Conservation (phyloP, 1,284 basidiomycete genomes). For the Pascua sp. region DNA sequence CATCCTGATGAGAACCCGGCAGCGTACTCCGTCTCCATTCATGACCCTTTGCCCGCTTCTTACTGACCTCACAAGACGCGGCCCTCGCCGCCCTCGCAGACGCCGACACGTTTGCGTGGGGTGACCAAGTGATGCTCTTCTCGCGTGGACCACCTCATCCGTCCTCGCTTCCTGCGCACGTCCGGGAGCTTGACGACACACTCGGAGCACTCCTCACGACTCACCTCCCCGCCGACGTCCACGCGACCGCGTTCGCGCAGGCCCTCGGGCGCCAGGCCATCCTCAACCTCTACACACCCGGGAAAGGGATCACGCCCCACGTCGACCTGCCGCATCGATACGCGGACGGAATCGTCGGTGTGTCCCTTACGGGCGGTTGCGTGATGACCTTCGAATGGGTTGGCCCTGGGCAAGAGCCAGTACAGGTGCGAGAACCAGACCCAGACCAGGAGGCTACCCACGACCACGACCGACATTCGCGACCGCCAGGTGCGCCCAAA, state of each 20-base stretch:
- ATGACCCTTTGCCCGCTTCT: not conserved
- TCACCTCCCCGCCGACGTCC: constrained; percentile 5
- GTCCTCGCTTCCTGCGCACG: constrained; percentile 24
- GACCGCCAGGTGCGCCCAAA: not conserved
- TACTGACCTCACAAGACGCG: constrained; percentile 13
- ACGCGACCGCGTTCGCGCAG: constrained; percentile 25
- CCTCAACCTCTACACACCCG: constrained; percentile 51
- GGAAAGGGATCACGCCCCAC: constrained; percentile 51
- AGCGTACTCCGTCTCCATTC: not conserved
- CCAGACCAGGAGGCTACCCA: not conserved
- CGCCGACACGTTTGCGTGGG: constrained; percentile 40
- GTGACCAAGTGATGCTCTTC: constrained; percentile 51
- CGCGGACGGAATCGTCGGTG: constrained; percentile 48
- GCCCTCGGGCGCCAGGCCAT: constrained; percentile 46
- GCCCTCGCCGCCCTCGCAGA: constrained; percentile 26
- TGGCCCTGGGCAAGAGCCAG: not conserved
- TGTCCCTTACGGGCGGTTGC: constrained; percentile 39
- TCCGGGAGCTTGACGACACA: constrained; percentile 15
- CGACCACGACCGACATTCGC: not conserved
- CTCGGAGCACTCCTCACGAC: constrained; percentile 18
- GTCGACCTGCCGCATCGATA: constrained; percentile 52
- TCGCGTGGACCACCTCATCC: constrained; percentile 6
- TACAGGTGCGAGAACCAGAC: not conserved
- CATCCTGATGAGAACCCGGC: too few relatives aligned
- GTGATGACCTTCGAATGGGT: constrained; percentile 31